These are phyloP conservation scores for Escovopsis sp. DNA, from an alignment of 2,329 filamentous ascomycete species.

Conservation along the genomic window DNA sequence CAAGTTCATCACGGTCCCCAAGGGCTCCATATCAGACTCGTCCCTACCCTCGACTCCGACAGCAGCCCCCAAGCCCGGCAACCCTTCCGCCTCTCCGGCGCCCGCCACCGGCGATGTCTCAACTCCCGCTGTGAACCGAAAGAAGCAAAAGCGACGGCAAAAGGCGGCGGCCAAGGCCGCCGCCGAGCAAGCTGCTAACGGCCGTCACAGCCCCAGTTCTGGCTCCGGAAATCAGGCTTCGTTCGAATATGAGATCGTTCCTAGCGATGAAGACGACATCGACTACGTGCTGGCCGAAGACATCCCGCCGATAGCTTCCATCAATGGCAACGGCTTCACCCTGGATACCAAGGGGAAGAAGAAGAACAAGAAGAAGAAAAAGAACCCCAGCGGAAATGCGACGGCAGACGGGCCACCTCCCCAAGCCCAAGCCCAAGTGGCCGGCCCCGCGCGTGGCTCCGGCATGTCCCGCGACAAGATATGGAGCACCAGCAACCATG, in stretches of 20 bases:
- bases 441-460: constrained; percentile 19
- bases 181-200: constrained; percentile 26
- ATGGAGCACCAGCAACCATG: constrained; percentile 90
- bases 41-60: constrained; percentile 39
- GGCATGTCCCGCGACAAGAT: constrained; percentile 67
- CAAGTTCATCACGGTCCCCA: constrained; percentile 53
- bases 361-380: constrained; percentile 57
- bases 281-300: constrained; percentile 24
- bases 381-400: constrained; percentile 18
- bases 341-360: constrained; percentile 37
- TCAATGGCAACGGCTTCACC: constrained; percentile 20
- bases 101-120: constrained; percentile 14
- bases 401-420: background rate
- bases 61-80: constrained; percentile 22
- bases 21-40: constrained; percentile 36
- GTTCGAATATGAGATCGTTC: constrained; percentile 35
- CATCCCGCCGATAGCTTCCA: constrained; percentile 13
- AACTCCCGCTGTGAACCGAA: constrained; percentile 57
- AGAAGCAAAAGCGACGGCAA: constrained; percentile 86
- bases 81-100: constrained; percentile 16
- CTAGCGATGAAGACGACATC: constrained; percentile 40
- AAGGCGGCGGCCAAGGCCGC: constrained; percentile 64
- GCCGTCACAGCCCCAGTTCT: constrained; percentile 23
- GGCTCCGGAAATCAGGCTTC: constrained; percentile 13
- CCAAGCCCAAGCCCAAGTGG: constrained; percentile 6